A percentile compares a stretch with the other conserved stretches of the same genome.
Evolutionary conservation across 2,329 filamentous ascomycete genomes (phyloP).

Genomic region (Emydomyces testavorans): DNA sequence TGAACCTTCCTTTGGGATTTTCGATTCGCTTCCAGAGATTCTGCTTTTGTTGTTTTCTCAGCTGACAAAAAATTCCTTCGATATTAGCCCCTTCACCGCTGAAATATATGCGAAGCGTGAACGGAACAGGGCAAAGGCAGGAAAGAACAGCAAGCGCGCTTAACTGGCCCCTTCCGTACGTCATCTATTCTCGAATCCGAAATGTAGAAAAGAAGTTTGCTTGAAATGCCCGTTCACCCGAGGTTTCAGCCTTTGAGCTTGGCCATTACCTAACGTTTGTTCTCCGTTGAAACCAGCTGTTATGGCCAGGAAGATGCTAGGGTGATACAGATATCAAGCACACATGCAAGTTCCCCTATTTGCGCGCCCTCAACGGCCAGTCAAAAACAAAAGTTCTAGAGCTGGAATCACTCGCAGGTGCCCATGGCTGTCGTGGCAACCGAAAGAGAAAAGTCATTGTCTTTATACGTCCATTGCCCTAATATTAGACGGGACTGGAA

Average conservation of each 20-base stretch:
- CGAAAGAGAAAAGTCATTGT: too few species aligned
- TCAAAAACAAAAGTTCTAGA: too few species aligned
- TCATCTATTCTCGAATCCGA: too few species aligned
- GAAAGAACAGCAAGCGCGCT: slow-evolving; percentile 29
- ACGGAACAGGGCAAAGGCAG: slow-evolving; percentile 31
- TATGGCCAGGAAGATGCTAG: neutral
- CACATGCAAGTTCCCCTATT: too few species aligned
- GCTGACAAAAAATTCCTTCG: neutral
- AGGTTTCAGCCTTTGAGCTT: too few species aligned
- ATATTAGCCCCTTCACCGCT: slow-evolving; percentile 65
- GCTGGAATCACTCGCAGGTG: too few species aligned
- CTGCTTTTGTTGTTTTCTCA: neutral
- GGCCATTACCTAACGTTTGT: too few species aligned
- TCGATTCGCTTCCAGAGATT: neutral
- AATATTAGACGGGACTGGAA: too few species aligned
- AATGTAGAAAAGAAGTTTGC: neutral
- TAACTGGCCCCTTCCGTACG: slow-evolving; percentile 20
- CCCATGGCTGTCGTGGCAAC: too few species aligned
- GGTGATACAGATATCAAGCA: too few species aligned
- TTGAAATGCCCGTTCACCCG: neutral
- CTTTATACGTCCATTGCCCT: too few species aligned
- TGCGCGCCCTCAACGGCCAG: slow-evolving; percentile 2
- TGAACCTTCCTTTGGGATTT: neutral
- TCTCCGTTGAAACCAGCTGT: neutral
- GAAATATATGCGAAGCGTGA: slow-evolving; percentile 75